These are phyloP conservation scores for Pistacia atlantica DNA, from an alignment of 345 rosid genomes.

Conservation along the genomic window DNA sequence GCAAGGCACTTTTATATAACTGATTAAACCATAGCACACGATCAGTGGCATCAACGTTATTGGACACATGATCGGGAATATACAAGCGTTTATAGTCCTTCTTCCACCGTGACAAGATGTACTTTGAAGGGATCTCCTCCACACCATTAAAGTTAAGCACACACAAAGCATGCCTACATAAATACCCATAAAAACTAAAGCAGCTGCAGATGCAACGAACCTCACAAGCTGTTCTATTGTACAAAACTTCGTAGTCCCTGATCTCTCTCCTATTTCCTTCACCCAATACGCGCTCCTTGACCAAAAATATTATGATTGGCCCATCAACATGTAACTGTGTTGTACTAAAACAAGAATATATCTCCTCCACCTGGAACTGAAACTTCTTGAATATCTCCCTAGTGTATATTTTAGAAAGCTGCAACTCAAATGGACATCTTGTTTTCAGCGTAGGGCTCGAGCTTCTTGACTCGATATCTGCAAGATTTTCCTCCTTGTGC, in stretches of 20 bases:
- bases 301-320: conserved; percentile 62
- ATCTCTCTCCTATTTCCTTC: conserved; percentile 64
- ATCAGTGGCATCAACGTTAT: conserved; percentile 22
- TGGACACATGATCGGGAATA: conserved; percentile 33
- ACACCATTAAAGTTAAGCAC: conserved; percentile 76
- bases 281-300: conserved; percentile 64
- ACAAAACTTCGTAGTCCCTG: conserved; percentile 70
- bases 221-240: conserved; percentile 72
- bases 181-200: conserved; percentile 79
- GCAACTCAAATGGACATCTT: conserved; percentile 75
- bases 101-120: conserved; percentile 64
- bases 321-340: conserved; percentile 71
- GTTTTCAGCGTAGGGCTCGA: conserved; percentile 57
- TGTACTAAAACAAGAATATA: conserved; percentile 83
- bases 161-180: conserved; percentile 83
- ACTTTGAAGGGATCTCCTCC: conserved; percentile 65
- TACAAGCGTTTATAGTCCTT: conserved; percentile 63
- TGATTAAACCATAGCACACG: conserved; percentile 57
- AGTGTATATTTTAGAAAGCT: conserved; percentile 72
- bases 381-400: conserved; percentile 69
- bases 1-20: conserved; percentile 54
- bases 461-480: conserved; percentile 61
- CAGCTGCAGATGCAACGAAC: conserved; percentile 87
- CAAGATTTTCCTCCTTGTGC: conserved; percentile 67
- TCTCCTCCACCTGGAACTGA: conserved; percentile 84